A percentile compares a stretch with the other conserved stretches of the same genome.
These are phyloP conservation scores for Aspergillus campestris DNA, from an alignment of 495 filamentous ascomycete genomes.

Conservation along the genomic window DNA sequence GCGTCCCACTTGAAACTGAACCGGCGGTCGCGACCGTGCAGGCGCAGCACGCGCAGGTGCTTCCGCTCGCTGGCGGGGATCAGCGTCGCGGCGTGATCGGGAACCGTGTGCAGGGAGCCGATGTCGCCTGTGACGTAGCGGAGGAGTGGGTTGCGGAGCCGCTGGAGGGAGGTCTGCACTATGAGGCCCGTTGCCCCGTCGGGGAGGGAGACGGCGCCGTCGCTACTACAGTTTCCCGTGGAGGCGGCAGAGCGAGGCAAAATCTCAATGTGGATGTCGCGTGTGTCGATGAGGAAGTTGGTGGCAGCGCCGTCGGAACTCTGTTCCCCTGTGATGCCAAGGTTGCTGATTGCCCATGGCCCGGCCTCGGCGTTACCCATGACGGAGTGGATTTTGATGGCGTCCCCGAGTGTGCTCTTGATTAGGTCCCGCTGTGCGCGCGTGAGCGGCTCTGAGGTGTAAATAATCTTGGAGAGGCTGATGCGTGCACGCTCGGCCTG, in stretches of 20 bases:
- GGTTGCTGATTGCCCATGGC: conserved; percentile 12
- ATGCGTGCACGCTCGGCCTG: neutral
- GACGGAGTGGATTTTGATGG: no score
- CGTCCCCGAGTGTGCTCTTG: neutral
- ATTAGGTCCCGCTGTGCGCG: neutral
- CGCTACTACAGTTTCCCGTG: neutral
- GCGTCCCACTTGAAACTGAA: conserved; percentile 21
- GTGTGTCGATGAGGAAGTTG: conserved; percentile 15
- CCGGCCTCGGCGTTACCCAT: conserved; percentile 12
- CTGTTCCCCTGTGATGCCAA: conserved; percentile 3
- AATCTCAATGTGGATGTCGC: conserved; percentile 15
- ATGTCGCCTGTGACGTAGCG: conserved; percentile 25
- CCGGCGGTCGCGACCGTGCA: conserved; percentile 21
- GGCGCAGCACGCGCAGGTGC: conserved; percentile 11
- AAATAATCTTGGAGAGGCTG: conserved; percentile 14
- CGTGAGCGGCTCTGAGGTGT: conserved; percentile 18
- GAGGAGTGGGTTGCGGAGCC: conserved; percentile 21
- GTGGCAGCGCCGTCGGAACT: conserved; percentile 1
- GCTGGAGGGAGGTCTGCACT: conserved; percentile 20
- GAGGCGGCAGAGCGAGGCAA: conserved; percentile 2
- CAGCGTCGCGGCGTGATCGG: neutral
- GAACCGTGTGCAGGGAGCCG: conserved; percentile 16
- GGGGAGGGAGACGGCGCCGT: neutral
- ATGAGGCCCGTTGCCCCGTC: conserved; percentile 18
- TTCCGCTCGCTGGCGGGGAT: conserved; percentile 1